Evolutionary conservation across 2,329 filamentous ascomycete genomes (phyloP).

Genomic region (Scopulariopsis brevicaulis): DNA sequence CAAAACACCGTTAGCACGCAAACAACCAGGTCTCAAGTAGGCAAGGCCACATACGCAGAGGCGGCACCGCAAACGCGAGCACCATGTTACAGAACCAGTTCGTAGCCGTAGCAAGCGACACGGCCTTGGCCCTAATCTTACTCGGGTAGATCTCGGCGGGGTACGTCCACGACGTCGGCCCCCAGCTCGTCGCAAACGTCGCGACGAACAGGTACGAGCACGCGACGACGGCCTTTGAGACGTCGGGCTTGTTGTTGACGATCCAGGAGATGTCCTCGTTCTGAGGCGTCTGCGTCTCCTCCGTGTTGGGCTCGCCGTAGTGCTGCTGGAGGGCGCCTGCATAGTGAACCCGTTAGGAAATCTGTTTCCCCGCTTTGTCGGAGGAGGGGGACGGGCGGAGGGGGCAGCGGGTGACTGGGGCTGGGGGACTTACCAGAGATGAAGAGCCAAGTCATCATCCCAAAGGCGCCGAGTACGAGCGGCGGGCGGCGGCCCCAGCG

Average conservation of each 20-base stretch:
- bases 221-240: constrained; percentile 51
- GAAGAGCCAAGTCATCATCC: constrained; percentile 51
- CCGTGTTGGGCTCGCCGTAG: constrained; percentile 39
- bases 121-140: constrained; percentile 30
- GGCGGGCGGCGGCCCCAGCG: constrained; percentile 44
- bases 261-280: constrained; percentile 46
- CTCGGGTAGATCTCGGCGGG: constrained; percentile 33
- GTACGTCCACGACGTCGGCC: constrained; percentile 37
- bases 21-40: no score
- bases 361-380: background rate
- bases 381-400: background rate
- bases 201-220: constrained; percentile 56
- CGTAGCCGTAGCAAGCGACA: constrained; percentile 26
- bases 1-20: no score
- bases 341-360: constrained; percentile 1
- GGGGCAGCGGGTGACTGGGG: no score
- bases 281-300: constrained; percentile 20
- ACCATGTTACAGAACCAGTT: constrained; percentile 32
- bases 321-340: constrained; percentile 44
- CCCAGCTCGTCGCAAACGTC: constrained; percentile 30
- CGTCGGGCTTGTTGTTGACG: constrained; percentile 34
- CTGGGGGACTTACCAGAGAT: constrained; percentile 36
- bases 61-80: constrained; percentile 40
- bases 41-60: constrained; percentile 13
- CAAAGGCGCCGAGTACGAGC: constrained; percentile 41